Conservation (phyloP, 2,329 filamentous ascomycete genomes). For the Pyrenochaeta sp. region DNA sequence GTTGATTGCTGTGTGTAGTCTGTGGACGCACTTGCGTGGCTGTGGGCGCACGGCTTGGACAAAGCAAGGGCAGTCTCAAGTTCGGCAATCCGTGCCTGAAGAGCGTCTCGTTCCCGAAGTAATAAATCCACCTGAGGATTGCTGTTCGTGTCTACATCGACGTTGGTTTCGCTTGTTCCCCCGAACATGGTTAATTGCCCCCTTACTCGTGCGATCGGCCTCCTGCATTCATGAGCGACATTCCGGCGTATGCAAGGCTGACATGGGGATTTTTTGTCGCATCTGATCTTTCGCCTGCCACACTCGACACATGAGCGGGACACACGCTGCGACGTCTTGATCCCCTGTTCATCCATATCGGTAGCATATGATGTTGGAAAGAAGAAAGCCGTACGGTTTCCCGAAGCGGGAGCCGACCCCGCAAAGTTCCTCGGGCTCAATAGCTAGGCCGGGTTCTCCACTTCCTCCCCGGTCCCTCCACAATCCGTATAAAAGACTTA, state of each 20-base stretch:
- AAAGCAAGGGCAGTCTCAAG: conserved; percentile 17
- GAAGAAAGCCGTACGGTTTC: not conserved
- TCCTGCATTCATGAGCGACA: conserved; percentile 14
- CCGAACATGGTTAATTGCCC: conserved; percentile 18
- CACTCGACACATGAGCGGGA: conserved; percentile 17
- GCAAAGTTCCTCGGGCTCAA: not conserved
- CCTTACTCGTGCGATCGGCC: conserved; percentile 18
- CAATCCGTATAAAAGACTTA: conserved; percentile 13
- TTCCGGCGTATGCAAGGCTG: conserved; percentile 16
- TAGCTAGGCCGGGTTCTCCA: conserved; percentile 8
- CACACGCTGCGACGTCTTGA: conserved; percentile 19
- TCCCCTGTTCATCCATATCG: conserved; percentile 11
- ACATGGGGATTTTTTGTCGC: conserved; percentile 19
- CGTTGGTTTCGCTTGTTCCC: not conserved
- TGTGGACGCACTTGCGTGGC: conserved; percentile 11
- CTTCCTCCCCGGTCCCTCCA: conserved; percentile 14
- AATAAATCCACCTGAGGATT: conserved; percentile 9
- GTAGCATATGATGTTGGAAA: not conserved
- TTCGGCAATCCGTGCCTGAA: conserved; percentile 18
- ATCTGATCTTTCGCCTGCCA: conserved; percentile 19
- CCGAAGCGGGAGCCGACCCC: not conserved
- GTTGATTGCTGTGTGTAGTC: conserved; percentile 9
- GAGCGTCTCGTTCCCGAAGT: conserved; percentile 13
- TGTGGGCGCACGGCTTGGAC: conserved; percentile 18
- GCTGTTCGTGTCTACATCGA: not conserved